Evolutionary conservation across 306 rosid genomes (phyloP), one percentile per base, ranked within the genome.

Genomic region (Vigna hirtella): DNA sequence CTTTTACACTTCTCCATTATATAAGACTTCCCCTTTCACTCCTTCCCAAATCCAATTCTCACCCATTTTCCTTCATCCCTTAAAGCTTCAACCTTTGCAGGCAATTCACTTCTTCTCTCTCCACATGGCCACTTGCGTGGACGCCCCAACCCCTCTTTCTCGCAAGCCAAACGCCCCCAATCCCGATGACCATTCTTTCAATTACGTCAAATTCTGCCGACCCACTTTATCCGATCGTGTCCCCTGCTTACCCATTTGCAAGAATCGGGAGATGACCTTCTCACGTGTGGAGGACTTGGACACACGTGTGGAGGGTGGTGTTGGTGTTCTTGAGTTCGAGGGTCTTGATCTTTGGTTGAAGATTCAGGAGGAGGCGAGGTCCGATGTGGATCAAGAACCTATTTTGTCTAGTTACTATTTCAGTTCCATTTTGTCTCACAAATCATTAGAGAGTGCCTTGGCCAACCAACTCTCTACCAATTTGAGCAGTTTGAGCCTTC

Each of bases 371-470:
- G 98, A 95, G 32, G 98, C 98, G 26, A 80, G 79, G 5, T 52
- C 61, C 3, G 98, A 91, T 34, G 78, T 91, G 0, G 90, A 88
- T 0, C 59, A 88, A 9, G 98, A 92, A 63, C 97, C 98, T 10
- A 82, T 92, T 38, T 68, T 95, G 62, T 83, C 87, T 0, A 74
- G 63, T 51, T 92, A 85, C 69, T 91, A 89, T 61, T 61, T 32
- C 69, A 73, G 69, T 8, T 95, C 93, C 0, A 81, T 95, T 20
- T 40, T 91, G 30, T 74, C 88, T 1, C 93, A 92, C 14, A 24
- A 32, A 12, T 89, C 93, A 0, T 65, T 95, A 3, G 98, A 91
- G 38, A 45, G 72, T 1, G 98, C 98, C 2, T 63, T 95, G 24
- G 86, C 89, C 1, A 85, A 90, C 47, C 91, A 87, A 34, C 89